phyloP scores from a whole-genome alignment of 2,329 filamentous ascomycete species.

The Penicillium sp. region DNA sequence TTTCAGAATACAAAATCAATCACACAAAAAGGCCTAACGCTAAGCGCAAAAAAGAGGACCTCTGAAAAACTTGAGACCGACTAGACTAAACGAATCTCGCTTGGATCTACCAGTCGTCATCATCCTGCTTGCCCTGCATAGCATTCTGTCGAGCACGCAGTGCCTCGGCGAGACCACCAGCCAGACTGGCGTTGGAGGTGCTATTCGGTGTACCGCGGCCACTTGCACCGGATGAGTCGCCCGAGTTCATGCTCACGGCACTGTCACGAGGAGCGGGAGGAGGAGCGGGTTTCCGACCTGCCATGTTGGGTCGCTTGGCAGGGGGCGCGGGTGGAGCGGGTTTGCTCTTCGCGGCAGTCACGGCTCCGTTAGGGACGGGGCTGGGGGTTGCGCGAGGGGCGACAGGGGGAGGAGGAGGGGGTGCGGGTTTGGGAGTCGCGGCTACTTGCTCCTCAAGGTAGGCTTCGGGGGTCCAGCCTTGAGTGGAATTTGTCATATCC shows the following conservation, averaged over 20 bases:
- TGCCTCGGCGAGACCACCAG: slow-evolving; percentile 75
- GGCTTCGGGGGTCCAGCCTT: slow-evolving; percentile 91
- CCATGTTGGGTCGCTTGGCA: slow-evolving; percentile 71
- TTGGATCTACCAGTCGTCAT: slow-evolving; percentile 64
- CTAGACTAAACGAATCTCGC: slow-evolving; percentile 4
- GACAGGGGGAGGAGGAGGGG: slow-evolving; percentile 50
- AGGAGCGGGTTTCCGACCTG: slow-evolving; percentile 67
- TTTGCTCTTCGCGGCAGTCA: slow-evolving; percentile 57
- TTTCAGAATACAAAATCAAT: slow-evolving; percentile 1
- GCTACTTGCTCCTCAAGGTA: slow-evolving; percentile 77
- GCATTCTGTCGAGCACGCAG: slow-evolving; percentile 72
- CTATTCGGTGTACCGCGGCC: slow-evolving; percentile 68
- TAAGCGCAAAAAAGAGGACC: slow-evolving; percentile 22
- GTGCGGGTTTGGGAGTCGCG: slow-evolving; percentile 59
- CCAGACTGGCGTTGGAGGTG: slow-evolving; percentile 59
- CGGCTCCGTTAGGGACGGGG: slow-evolving; percentile 57
- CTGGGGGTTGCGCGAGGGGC: slow-evolving; percentile 58
- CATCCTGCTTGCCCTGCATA: slow-evolving; percentile 69
- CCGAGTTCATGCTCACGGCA: slow-evolving; percentile 48
- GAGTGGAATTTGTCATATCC: slow-evolving; percentile 63
- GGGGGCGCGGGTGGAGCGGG: slow-evolving; percentile 75
- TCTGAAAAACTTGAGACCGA: slow-evolving; percentile 15
- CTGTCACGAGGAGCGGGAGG: slow-evolving; percentile 68
- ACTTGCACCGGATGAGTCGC: slow-evolving; percentile 60
- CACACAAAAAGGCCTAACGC: slow-evolving; percentile 20